phyloP scores from a whole-genome alignment of 1,139 yeast genomes.

The Pichia sp. region DNA sequence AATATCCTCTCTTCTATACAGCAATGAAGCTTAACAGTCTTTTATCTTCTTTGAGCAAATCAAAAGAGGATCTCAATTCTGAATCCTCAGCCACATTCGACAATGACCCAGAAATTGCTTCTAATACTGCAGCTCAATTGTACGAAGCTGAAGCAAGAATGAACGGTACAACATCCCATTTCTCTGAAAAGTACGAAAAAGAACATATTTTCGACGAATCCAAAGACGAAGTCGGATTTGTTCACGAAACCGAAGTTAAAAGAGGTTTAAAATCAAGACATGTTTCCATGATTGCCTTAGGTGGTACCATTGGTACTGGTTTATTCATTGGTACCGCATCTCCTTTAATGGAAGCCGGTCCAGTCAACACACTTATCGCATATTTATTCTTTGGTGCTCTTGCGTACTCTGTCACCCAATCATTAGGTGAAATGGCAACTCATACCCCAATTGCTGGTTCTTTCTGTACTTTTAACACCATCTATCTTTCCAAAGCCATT shows the following conservation, averaged over 20 bases:
- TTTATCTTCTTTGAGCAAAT: no score
- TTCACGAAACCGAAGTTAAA: constrained; percentile 14
- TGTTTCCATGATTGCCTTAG: constrained; percentile 58
- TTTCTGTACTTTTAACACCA: constrained; percentile 45
- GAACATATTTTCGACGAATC: background rate
- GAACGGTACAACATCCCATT: background rate
- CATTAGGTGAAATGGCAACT: constrained; percentile 75
- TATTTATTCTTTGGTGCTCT: constrained; percentile 59
- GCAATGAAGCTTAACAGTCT: no score
- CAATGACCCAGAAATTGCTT: background rate
- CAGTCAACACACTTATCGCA: constrained; percentile 56
- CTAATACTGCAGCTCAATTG: background rate
- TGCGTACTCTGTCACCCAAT: constrained; percentile 59
- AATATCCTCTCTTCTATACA: no score
- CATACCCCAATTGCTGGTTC: constrained; percentile 68
- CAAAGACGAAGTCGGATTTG: constrained; percentile 9
- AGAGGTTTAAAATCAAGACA: constrained; percentile 52
- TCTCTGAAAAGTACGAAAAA: constrained; percentile 5
- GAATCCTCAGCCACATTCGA: background rate
- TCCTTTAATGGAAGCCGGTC: constrained; percentile 50
- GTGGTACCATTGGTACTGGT: constrained; percentile 72
- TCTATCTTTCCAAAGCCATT: constrained; percentile 61
- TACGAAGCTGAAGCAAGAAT: background rate
- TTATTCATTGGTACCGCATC: constrained; percentile 50
- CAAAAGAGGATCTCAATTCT: no score